Evolutionary conservation across 148 eudicot species (phyloP), one percentile per base, ranked within the genome.

Genomic region (Camellia sinensis): DNA sequence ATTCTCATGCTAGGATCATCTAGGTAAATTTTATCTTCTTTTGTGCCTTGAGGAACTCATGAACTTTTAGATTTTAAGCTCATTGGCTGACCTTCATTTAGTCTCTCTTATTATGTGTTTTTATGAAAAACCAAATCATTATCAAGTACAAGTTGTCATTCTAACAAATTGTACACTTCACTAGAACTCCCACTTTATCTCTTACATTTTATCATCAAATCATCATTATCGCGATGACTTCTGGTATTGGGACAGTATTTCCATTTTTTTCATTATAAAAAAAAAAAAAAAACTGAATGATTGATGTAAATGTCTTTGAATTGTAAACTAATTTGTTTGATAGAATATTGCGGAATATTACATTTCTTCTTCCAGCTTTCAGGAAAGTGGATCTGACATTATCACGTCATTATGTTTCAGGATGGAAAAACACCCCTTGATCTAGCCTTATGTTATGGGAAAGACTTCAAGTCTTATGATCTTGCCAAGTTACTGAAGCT

Each of bases 401-500:
- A 29, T 29, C 37, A 29, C 37, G 37, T 29, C 37, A 29, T 29
- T 29, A 29, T 29, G 37, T 29, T 29, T 29, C 37, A 29, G 37
- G 37, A 29, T 29, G 37, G 37, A 29, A 29, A 29, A 29, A 29
- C 37, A 29, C 37, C 37, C 37, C 37, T 29, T 29, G 37, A 29
- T 29, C 37, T 29, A 29, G 37, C 37, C 37, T 29, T 0, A 29
- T 29, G 37, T 29, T 29, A 29, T 29, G 37, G 37, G 37, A 29
- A 29, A 29, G 37, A 29, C 37, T 29, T 29, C 37, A 29, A 29
- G 63, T 84, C 99, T 2, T 93, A 88, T 63, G 98, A 96, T 74
- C 92, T 96, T 63, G 86, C 94, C 80, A 96, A 93, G 88, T 79
- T 96, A 78, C 68, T 96, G 90, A 96, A 96, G 88, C 81, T 91